Percentiles rank a stretch among this genome's conserved stretches.
Evolutionary conservation across 345 rosid genomes (phyloP).

Genomic region (Heritiera littoralis): DNA sequence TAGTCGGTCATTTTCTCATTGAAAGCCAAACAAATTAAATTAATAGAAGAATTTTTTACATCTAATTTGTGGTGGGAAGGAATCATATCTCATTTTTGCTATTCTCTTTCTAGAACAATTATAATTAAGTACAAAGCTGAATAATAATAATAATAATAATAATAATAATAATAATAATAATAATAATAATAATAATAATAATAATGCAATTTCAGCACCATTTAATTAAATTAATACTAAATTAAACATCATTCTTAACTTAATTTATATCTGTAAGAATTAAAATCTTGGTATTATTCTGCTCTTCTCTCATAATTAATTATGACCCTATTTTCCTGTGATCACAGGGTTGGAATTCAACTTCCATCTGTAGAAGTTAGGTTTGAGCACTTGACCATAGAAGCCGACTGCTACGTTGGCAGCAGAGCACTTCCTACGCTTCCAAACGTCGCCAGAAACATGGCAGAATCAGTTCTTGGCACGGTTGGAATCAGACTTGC

Average conservation of each 20-base stretch:
- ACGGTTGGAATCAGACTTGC: slow-evolving; percentile 59
- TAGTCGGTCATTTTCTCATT: background rate
- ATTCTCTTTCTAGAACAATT: background rate
- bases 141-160: too few relatives aligned
- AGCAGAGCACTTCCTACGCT: slow-evolving; percentile 84
- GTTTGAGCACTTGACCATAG: slow-evolving; percentile 58
- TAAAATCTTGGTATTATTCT: background rate
- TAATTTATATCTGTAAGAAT: background rate
- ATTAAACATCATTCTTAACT: background rate
- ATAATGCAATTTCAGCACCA: too few relatives aligned
- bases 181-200: too few relatives aligned
- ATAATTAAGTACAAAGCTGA: background rate
- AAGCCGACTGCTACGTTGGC: slow-evolving; percentile 77
- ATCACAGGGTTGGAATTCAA: slow-evolving; percentile 68
- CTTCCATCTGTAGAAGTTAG: slow-evolving; percentile 86
- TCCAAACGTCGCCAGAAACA: slow-evolving; percentile 63
- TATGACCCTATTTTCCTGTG: background rate
- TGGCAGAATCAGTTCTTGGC: slow-evolving; percentile 63
- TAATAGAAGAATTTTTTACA: background rate
- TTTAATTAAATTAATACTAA: background rate
- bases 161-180: too few relatives aligned
- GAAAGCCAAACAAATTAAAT: slow-evolving; percentile 4
- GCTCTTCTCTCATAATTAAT: background rate
- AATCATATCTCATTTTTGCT: background rate
- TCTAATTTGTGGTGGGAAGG: background rate